These are phyloP conservation scores for Gremmenia infestans DNA, from an alignment of 2,329 filamentous ascomycete genomes.

Conservation along the genomic window DNA sequence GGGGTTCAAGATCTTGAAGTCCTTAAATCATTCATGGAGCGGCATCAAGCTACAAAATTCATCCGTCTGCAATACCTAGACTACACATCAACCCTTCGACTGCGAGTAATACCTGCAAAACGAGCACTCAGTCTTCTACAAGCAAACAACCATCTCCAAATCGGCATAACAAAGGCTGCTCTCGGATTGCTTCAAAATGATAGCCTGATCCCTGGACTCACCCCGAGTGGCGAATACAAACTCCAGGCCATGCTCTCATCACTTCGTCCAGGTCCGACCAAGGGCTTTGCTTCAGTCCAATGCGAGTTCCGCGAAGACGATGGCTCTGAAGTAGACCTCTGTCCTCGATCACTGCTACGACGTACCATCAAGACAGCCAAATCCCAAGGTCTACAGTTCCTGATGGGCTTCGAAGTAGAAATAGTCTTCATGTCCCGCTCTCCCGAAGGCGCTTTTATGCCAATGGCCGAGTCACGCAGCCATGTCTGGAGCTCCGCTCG, in stretches of 20 bases:
- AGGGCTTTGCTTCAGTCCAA: conserved; percentile 60
- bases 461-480: conserved; percentile 49
- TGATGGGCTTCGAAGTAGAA: conserved; percentile 78
- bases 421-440: conserved; percentile 58
- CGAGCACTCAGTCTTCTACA: conserved; percentile 44
- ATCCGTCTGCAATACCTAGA: conserved; percentile 75
- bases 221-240: conserved; percentile 59
- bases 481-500: conserved; percentile 69
- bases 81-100: conserved; percentile 64
- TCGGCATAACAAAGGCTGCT: conserved; percentile 60
- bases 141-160: conserved; percentile 33
- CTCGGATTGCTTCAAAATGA: conserved; percentile 68
- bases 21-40: conserved; percentile 40
- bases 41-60: conserved; percentile 53
- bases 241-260: conserved; percentile 62
- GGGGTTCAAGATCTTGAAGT: conserved; percentile 25
- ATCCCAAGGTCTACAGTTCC: conserved; percentile 50
- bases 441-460: conserved; percentile 29
- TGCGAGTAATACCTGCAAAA: conserved; percentile 62
- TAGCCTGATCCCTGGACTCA: conserved; percentile 45
- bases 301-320: conserved; percentile 58
- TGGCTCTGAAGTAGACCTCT: conserved; percentile 47
- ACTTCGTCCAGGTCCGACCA: conserved; percentile 52
- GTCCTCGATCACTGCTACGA: conserved; percentile 61
- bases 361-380: conserved; percentile 48